These are phyloP conservation scores for Parastagonospora avenae DNA, from an alignment of 2,329 filamentous ascomycete species.

Conservation along the genomic window DNA sequence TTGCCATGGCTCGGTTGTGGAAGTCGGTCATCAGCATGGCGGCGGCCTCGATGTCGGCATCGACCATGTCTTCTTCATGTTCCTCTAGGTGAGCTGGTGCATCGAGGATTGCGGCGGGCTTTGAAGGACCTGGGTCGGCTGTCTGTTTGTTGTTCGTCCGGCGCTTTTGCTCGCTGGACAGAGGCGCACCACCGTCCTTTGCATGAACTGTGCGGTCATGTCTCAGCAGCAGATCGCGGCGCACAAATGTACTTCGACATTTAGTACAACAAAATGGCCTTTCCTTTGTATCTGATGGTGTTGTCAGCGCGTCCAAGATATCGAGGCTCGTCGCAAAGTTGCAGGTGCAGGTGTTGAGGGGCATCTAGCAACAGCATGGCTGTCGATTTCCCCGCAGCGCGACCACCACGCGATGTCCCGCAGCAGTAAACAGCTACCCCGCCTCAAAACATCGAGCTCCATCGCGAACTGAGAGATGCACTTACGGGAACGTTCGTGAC, in stretches of 20 bases:
- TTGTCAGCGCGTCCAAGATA: too few species aligned
- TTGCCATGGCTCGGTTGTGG: constrained; percentile 89
- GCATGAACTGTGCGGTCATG: constrained; percentile 98
- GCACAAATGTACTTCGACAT: constrained; percentile 97
- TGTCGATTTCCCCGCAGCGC: constrained; percentile 38
- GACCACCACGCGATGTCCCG: constrained; percentile 37
- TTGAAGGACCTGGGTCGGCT: constrained; percentile 63
- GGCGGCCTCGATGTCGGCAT: constrained; percentile 95
- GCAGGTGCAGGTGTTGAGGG: constrained; percentile 20
- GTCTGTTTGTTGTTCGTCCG: constrained; percentile 69
- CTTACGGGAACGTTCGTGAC: constrained; percentile 98
- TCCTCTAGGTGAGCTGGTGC: constrained; percentile 86
- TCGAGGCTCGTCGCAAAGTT: too few species aligned
- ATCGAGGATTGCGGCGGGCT: constrained; percentile 79
- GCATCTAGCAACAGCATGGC: constrained; percentile 35
- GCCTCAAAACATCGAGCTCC: constrained; percentile 27
- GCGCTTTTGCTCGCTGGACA: constrained; percentile 93
- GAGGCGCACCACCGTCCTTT: constrained; percentile 91
- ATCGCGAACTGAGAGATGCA: constrained; percentile 45
- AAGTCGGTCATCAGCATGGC: constrained; percentile 99
- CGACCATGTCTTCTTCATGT: constrained; percentile 87
- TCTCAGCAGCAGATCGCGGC: constrained; percentile 91
- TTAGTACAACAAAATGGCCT: constrained; percentile 98
- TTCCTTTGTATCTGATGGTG: constrained; percentile 86
- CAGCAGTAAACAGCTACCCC: constrained; percentile 43